Evolutionary conservation across 1,284 basidiomycete genomes (phyloP).

Genomic region (Jaminaea rosea): DNA sequence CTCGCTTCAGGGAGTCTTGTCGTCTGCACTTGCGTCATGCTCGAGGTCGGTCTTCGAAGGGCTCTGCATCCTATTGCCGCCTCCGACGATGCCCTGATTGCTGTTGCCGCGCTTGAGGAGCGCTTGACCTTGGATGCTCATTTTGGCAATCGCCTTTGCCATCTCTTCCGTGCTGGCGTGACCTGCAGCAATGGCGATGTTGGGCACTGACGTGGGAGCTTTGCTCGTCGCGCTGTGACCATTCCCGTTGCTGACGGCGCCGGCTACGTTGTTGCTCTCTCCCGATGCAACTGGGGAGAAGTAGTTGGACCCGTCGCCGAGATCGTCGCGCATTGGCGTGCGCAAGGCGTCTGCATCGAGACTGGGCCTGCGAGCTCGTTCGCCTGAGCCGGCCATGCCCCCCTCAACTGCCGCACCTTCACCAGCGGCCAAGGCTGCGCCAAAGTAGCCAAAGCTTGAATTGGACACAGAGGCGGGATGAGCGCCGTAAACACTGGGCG

Average conservation of each 20-base stretch:
- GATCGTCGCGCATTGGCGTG: not conserved
- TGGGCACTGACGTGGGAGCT: not conserved
- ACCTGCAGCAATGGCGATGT: not conserved
- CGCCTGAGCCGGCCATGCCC: too few relatives aligned
- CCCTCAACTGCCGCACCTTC: not conserved
- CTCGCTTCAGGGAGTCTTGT: too few relatives aligned
- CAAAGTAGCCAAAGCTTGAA: not conserved
- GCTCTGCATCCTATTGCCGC: too few relatives aligned
- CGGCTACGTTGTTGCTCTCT: not conserved
- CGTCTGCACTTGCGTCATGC: too few relatives aligned
- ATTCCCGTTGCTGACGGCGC: too few relatives aligned
- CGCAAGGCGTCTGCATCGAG: not conserved
- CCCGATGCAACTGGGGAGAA: not conserved
- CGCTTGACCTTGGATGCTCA: not conserved
- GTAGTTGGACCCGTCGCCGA: not conserved
- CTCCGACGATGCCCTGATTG: too few relatives aligned
- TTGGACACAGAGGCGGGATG: not conserved
- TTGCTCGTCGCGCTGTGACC: not conserved
- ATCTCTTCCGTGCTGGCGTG: not conserved
- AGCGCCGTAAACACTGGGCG: not conserved
- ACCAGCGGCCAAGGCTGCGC: not conserved
- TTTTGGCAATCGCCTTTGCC: constrained; percentile 1
- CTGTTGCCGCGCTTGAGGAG: too few relatives aligned
- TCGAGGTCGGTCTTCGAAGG: too few relatives aligned
- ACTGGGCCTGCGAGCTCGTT: not conserved